A percentile compares a stretch with the other conserved stretches of the same genome.
Conservation (phyloP, 1,284 basidiomycete genomes). For the Irpex sp. region DNA sequence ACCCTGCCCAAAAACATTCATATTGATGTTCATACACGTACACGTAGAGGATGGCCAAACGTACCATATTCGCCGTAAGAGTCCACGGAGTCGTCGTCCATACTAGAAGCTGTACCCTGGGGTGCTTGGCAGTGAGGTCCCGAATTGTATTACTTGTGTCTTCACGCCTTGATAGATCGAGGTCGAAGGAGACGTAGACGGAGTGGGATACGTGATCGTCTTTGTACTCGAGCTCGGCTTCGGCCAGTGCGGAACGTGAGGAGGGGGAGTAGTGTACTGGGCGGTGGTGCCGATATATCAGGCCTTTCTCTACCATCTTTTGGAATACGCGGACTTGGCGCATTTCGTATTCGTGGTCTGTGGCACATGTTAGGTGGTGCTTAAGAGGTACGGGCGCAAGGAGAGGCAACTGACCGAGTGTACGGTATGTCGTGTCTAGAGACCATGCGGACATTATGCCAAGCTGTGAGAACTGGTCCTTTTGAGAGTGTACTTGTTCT, state of each 20-base stretch:
- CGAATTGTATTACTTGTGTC: conserved; percentile 23
- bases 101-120: conserved; percentile 63
- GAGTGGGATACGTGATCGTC: conserved; percentile 88
- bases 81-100: conserved; percentile 99
- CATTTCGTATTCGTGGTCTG: conserved; percentile 86
- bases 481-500: conserved; percentile 77
- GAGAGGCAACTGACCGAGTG: conserved; percentile 58
- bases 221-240: conserved; percentile 91
- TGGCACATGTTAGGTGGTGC: too few relatives aligned
- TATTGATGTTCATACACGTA: too few relatives aligned
- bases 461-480: conserved; percentile 76
- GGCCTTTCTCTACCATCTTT: conserved; percentile 82
- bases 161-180: conserved; percentile 33
- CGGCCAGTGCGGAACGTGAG: conserved; percentile 90
- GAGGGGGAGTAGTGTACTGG: conserved; percentile 97
- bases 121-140: conserved; percentile 15
- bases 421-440: conserved; percentile 74
- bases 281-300: conserved; percentile 85
- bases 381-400: too few relatives aligned
- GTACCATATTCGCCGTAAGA: conserved; percentile 90
- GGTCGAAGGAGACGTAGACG: conserved; percentile 80
- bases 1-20: conserved; percentile 46
- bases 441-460: conserved; percentile 95
- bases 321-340: conserved; percentile 87
- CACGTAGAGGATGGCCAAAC: conserved; percentile 17